Evolutionary conservation across 2,329 filamentous ascomycete genomes (phyloP), one percentile per base, ranked within the genome.

Genomic region (Orbilia quercus): DNA sequence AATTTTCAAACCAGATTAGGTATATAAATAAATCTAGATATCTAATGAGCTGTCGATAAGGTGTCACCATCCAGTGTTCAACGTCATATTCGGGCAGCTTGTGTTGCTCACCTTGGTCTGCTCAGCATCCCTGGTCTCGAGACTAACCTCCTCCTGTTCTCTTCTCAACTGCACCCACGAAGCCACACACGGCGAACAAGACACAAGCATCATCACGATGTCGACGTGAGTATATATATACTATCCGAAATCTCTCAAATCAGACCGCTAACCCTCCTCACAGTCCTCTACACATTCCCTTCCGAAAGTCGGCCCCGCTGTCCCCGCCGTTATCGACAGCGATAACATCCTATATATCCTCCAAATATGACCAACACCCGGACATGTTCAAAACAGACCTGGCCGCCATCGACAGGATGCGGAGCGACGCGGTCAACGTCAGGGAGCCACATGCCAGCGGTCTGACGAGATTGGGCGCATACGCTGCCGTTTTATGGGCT

Each of bases 291-390:
- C 88, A 89, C 80, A 85, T 96, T 75, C 93, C 94, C 7, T 98
- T 98, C 82, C 91, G 94, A 78, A 91, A 89, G 79, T 94, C 92
- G 57, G 88, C 90, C 75, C 85, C 89, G 66, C 84, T 96, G 42
- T 90, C 90, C 70, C 69, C 62, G 48, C 69, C 69, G 25, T 86
- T 98, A 74, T 90, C 91, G 63, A 85, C 87, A 74, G 90, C 92
- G 54, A 92, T 99, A 80, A 92, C 91, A 76, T 89, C 95, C 80
- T 98, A 99, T 83, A 98, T 99, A 79, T 96, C 92, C 74, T 90
- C 88, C 81, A 97, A 98, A 85, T 98, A 98, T 89, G 94, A 98
- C 81, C 95, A 99, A 80, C 94, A 96, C 80, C 94, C 95, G 34
- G 92, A 97, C 81, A 96, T 96, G 90, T 99, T 99, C 82, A 87